Evolutionary conservation across 495 filamentous ascomycete genomes (phyloP), one percentile per base, ranked within the genome.

Genomic region (Annulohypoxylon moriforme): DNA sequence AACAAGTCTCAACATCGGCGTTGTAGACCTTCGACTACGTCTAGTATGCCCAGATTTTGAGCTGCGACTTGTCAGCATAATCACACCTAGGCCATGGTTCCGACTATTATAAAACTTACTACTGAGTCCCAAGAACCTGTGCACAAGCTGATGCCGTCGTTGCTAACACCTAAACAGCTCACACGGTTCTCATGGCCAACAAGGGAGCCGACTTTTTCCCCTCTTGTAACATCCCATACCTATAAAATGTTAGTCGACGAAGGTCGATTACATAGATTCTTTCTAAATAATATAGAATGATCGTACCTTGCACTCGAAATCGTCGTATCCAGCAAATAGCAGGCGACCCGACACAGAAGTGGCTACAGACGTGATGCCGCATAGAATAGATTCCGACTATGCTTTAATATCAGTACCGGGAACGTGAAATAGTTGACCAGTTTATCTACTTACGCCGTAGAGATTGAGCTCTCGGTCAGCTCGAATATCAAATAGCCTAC

Each of bases 71-170:
- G 73, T 83, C 67, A 83, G 79, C 50, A 47, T 36, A 33, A 33
- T 40, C 42, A 7, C 11, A 18, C 2, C 9, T 24, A 6, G 27
- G 20, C n/a, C 16, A 64, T 25, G 22, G 13, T 10, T 13, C 29
- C 11, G 49, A 47, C 6, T 4, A 64, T 31, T 9, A n/a, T n/a
- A 53, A 22, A 34, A 87, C 94, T 85, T 90, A 99, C 96, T 82
- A 97, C 87, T 74, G 96, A 97, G 84, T 99, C 96, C 96, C 96
- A 99, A 74, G 96, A 99, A 83, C 96, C 96, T 75, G 96, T 99
- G 86, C 96, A 98, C 85, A 99, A 86, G 84, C 96, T 98, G 85
- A 98, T 97, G 60, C 94, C 96, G 77, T 99, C 96, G 81, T 98
- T 98, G 84, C 94, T 98, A 76, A 99, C 96, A 66, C 96, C 96